Percentiles rank a stretch among this genome's conserved stretches.
Conservation (phyloP, 2,329 filamentous ascomycete species). For the Gremmenia infestans region DNA sequence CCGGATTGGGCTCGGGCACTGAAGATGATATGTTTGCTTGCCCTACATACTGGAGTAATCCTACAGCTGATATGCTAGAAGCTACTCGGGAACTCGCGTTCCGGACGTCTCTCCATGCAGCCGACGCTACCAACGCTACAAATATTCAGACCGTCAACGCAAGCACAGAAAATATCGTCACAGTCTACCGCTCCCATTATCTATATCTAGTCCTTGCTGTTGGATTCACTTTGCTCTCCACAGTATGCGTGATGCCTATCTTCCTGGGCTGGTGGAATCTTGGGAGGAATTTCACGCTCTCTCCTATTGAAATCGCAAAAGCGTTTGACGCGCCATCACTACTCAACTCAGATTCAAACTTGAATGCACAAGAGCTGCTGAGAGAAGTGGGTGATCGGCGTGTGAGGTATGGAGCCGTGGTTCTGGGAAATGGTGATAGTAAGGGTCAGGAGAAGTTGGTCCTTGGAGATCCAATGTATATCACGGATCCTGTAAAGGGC, state of each 20-base stretch:
- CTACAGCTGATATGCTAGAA: conserved; percentile 10
- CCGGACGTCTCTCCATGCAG: conserved; percentile 4
- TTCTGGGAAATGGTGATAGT: not conserved
- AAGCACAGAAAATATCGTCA: not conserved
- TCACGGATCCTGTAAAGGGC: not conserved
- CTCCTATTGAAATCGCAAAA: conserved; percentile 14
- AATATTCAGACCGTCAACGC: not conserved
- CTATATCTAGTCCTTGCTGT: not conserved
- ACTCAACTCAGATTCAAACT: not conserved
- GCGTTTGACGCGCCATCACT: conserved; percentile 13
- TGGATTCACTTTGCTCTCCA: not conserved
- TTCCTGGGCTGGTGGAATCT: conserved; percentile 15
- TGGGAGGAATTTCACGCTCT: conserved; percentile 2
- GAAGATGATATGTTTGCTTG: not conserved
- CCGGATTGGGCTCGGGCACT: not conserved
- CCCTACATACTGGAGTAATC: conserved; percentile 8
- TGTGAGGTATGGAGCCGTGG: not conserved
- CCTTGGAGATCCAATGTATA: not conserved
- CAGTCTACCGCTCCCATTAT: conserved; percentile 1
- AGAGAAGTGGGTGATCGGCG: not conserved
- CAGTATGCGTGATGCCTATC: not conserved
- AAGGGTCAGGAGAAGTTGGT: not conserved
- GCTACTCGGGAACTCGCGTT: conserved; percentile 8
- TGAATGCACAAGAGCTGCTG: not conserved
- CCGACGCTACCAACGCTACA: not conserved